A percentile compares a stretch with the other conserved stretches of the same genome.
Evolutionary conservation across 2,329 filamentous ascomycete species (phyloP).

Genomic region (Fusarium gaditjirri): DNA sequence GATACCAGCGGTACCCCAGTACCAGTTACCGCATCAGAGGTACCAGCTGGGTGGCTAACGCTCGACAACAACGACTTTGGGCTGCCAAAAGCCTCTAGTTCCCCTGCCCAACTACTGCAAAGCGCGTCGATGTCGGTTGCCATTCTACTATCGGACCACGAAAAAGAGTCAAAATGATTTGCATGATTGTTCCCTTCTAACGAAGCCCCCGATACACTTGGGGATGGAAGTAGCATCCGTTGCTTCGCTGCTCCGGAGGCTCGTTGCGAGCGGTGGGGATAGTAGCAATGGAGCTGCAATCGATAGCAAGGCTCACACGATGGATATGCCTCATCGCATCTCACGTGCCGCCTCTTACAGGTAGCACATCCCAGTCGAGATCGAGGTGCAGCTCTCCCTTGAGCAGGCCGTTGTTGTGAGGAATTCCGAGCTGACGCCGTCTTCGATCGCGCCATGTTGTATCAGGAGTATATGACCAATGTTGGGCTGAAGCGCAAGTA

Average conservation of each 20-base stretch:
- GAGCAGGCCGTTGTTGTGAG: not conserved
- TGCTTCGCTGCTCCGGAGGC: fast-evolving
- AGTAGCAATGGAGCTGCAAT: not conserved
- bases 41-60: fast-evolving
- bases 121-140: not conserved
- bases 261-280: not conserved
- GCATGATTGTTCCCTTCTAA: not conserved
- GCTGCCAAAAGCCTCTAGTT: not conserved
- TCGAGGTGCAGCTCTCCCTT: not conserved
- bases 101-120: not conserved
- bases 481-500: not conserved
- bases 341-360: not conserved
- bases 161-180: fast-evolving
- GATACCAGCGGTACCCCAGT: no score
- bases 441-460: not conserved
- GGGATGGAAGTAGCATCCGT: not conserved
- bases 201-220: not conserved
- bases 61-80: not conserved
- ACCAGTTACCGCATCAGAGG: fast-evolving
- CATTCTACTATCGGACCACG: not conserved
- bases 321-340: slow-evolving; percentile 1
- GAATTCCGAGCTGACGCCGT: not conserved
- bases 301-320: not conserved
- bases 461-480: fast-evolving
- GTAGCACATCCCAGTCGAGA: not conserved